phyloP scores from a whole-genome alignment of 768 basidiomycete genomes.

The Tulasnella sp. region DNA sequence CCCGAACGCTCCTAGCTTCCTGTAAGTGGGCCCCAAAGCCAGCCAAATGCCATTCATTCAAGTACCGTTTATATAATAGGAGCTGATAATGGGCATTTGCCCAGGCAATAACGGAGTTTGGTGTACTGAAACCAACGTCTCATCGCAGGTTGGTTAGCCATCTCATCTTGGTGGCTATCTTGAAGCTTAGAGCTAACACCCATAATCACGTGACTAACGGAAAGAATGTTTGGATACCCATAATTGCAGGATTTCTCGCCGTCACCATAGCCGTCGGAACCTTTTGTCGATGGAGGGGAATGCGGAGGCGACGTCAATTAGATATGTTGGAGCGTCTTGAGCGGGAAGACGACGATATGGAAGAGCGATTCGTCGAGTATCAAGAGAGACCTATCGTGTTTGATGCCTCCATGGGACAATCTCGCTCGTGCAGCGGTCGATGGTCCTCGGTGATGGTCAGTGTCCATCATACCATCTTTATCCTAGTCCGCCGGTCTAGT shows the following conservation, averaged over 20 bases:
- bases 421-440: background rate
- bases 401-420: background rate
- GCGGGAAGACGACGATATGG: background rate
- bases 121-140: background rate
- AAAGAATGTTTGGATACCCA: background rate
- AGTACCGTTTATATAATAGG: background rate
- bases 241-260: background rate
- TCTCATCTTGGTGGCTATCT: background rate
- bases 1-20: background rate
- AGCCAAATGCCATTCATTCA: background rate
- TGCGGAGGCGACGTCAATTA: background rate
- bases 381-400: background rate
- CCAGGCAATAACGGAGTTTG: background rate
- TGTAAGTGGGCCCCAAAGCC: background rate
- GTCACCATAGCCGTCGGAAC: background rate
- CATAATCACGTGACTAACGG: background rate
- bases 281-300: background rate
- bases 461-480: background rate
- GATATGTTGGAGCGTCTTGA: background rate
- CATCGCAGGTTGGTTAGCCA: background rate
- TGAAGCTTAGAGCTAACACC: background rate
- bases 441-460: background rate
- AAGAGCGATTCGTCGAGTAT: background rate
- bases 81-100: background rate
- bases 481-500: background rate